A percentile compares a stretch with the other conserved stretches of the same genome.
These are phyloP conservation scores for Fusarium napiforme DNA, from an alignment of 2,329 filamentous ascomycete species.

Conservation along the genomic window DNA sequence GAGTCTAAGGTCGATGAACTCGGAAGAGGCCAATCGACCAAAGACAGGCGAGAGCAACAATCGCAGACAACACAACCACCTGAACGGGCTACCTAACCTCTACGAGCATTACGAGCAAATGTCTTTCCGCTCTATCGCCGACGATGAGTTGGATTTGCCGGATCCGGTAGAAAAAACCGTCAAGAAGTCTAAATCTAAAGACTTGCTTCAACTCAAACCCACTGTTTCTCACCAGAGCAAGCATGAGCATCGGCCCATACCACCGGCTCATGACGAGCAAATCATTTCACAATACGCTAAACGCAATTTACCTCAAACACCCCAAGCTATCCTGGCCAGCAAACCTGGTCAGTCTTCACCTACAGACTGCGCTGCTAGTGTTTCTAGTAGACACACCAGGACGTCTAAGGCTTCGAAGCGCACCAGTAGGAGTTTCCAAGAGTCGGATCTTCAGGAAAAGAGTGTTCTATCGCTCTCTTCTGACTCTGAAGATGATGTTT, in stretches of 20 bases:
- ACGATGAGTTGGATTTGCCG: slow-evolving; percentile 32
- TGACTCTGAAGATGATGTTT: slow-evolving; percentile 63
- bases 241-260: slow-evolving; percentile 22
- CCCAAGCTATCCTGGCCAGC: slow-evolving; percentile 31
- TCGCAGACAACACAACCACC: slow-evolving; percentile 40
- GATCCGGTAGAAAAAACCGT: slow-evolving; percentile 24
- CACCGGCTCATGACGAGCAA: slow-evolving; percentile 33
- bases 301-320: slow-evolving; percentile 39
- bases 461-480: slow-evolving; percentile 68
- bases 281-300: slow-evolving; percentile 43
- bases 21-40: slow-evolving; percentile 38
- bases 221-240: slow-evolving; percentile 21
- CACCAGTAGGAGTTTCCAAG: slow-evolving; percentile 58
- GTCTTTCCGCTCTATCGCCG: slow-evolving; percentile 58
- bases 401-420: slow-evolving; percentile 64
- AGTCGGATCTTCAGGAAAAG: slow-evolving; percentile 63
- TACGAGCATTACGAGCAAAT: slow-evolving; percentile 70
- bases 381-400: slow-evolving; percentile 66
- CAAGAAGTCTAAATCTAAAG: slow-evolving; percentile 21
- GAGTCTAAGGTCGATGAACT: slow-evolving; percentile 43
- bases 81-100: slow-evolving; percentile 59
- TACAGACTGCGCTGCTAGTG: slow-evolving; percentile 59
- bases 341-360: slow-evolving; percentile 46
- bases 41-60: slow-evolving; percentile 44
- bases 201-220: slow-evolving; percentile 25